Percentiles rank a stretch among this genome's conserved stretches.
Evolutionary conservation across 2,329 filamentous ascomycete genomes (phyloP).

Genomic region (Zasmidium citrigriseum): DNA sequence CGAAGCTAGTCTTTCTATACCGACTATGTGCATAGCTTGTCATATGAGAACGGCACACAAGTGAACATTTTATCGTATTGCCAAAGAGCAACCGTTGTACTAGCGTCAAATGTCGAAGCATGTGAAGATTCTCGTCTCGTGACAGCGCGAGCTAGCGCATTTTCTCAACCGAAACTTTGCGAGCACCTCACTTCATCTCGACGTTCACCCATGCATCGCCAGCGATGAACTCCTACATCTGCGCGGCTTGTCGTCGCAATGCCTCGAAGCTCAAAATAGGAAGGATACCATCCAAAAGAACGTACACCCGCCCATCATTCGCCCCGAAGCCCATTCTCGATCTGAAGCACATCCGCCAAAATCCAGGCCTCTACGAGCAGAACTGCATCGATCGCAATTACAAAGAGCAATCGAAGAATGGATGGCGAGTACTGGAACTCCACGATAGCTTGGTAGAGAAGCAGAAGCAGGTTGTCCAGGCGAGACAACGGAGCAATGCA

Average conservation of each 20-base stretch:
- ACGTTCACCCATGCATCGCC: neutral
- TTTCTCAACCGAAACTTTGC: neutral
- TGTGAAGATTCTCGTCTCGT: neutral
- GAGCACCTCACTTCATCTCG: neutral
- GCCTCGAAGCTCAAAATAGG: neutral
- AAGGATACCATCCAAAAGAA: constrained; percentile 4
- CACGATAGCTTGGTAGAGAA: constrained; percentile 49
- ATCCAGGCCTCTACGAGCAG: constrained; percentile 74
- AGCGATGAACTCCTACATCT: constrained; percentile 18
- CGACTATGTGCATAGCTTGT: no score
- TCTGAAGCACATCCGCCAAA: constrained; percentile 85
- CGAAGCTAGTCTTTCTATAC: no score
- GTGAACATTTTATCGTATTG: no score
- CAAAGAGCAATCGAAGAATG: constrained; percentile 52
- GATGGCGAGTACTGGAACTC: constrained; percentile 55
- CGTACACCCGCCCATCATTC: constrained; percentile 61
- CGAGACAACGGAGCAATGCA: constrained; percentile 68
- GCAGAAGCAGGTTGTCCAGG: constrained; percentile 60
- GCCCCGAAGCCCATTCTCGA: constrained; percentile 80
- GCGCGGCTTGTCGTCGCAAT: constrained; percentile 16
- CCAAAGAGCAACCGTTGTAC: no score
- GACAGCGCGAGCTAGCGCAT: neutral
- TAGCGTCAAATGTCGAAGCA: neutral
- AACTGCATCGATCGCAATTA: constrained; percentile 91
- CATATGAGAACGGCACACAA: no score